phyloP scores from a whole-genome alignment of 345 rosid genomes.

The Balakata baccata region DNA sequence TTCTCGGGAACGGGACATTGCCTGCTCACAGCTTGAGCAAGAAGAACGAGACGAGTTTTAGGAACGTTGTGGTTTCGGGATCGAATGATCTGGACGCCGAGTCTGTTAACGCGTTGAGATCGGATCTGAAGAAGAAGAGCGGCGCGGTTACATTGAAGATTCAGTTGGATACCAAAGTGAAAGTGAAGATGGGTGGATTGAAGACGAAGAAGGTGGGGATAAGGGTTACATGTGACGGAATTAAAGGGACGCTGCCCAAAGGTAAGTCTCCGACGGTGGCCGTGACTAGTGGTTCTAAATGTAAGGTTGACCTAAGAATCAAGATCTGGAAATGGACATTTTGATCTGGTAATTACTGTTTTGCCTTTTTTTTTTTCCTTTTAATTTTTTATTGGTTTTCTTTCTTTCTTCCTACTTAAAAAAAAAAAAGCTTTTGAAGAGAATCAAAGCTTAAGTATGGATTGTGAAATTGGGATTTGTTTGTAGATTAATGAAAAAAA shows the following conservation, averaged over 20 bases:
- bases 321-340: slow-evolving; percentile 93
- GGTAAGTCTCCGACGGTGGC: slow-evolving; percentile 71
- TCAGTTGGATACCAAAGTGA: slow-evolving; percentile 63
- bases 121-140: slow-evolving; percentile 63
- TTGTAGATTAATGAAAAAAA: slow-evolving; percentile 2
- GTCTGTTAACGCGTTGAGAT: slow-evolving; percentile 47
- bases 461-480: slow-evolving; percentile 15
- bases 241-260: slow-evolving; percentile 62
- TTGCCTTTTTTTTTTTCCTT: too few species aligned
- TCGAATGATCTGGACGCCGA: slow-evolving; percentile 67
- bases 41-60: slow-evolving; percentile 59
- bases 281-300: slow-evolving; percentile 41
- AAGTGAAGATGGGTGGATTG: slow-evolving; percentile 48
- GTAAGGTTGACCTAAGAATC: slow-evolving; percentile 78
- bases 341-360: slow-evolving; percentile 17
- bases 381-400: background rate
- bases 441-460: slow-evolving; percentile 3
- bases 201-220: slow-evolving; percentile 78
- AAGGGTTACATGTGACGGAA: slow-evolving; percentile 62
- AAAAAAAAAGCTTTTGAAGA: slow-evolving; percentile 16
- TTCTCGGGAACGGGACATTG: slow-evolving; percentile 67
- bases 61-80: slow-evolving; percentile 48
- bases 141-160: slow-evolving; percentile 48
- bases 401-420: background rate
- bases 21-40: slow-evolving; percentile 52